Evolutionary conservation across 179 eudicot genomes (phyloP), one percentile per base, ranked within the genome.

Genomic region (Silene noctiflora): DNA sequence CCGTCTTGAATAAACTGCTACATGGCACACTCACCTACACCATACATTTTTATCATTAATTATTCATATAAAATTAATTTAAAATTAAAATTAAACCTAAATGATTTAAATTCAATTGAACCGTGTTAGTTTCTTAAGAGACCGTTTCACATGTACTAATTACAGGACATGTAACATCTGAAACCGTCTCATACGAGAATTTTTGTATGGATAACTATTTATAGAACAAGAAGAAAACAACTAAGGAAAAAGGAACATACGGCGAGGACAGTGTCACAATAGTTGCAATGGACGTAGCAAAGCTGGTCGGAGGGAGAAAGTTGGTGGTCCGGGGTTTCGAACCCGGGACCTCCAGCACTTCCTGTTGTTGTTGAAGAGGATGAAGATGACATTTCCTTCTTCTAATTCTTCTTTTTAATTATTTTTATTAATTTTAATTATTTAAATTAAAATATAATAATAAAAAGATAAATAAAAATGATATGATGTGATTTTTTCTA

Each of bases 1-100:
- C 99, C 4, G 89, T 93, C 85, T 90, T 91, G 87, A 85, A 87
- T 90, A 95, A 87, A 86, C 94, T 93, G 51, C 89, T 84, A 86
- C 92, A 81, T 27, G 99, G 99, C 67, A 95, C 99, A 78, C 98
- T 93, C 87, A 95, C 99, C 99, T 94, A 63, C 63, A 74, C 12
- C 53, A 29, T 75, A 62, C 16, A 22, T 13, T 25, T 25, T 11
- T 62, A 62, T 25, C 0, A 9, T 61, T 61, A 6, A 61, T 3
- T 4, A 35, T 35, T 35, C 46, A 39, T 7, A 39, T 0, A 39
- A 39, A 39, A 39, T n/a, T n/a, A 39, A 7, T 35, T 35, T n/a
- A n/a, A 5, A 35, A 35, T 35, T 35, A 0, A 35, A 35, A 0
- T 5, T 42, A 42, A 42, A 42, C 5, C 4, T 9, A 6, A 9